Conservation (phyloP, 225 moss, liverwort and hornwort species). For the Antitrichia curtipendula region DNA sequence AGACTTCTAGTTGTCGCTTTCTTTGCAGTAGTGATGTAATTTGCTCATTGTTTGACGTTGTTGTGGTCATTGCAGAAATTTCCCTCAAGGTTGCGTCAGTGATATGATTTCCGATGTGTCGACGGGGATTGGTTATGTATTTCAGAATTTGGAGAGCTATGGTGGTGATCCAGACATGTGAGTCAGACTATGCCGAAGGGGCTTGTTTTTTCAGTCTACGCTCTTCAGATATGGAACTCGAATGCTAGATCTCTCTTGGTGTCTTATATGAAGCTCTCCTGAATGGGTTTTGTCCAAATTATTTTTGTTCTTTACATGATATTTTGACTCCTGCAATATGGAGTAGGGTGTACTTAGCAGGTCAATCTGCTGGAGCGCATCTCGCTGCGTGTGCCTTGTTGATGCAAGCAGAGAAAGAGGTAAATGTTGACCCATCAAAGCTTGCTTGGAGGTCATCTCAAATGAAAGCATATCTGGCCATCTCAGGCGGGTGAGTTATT, state of each 20-base stretch:
- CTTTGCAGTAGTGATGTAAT: background rate
- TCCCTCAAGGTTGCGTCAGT: constrained; percentile 73
- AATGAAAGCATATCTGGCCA: constrained; percentile 49
- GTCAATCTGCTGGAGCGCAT: constrained; percentile 94
- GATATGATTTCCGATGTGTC: constrained; percentile 79
- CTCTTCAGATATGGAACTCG: background rate
- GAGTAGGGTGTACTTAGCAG: constrained; percentile 52
- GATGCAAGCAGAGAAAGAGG: constrained; percentile 71
- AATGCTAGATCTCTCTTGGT: background rate
- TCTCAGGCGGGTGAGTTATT: constrained; percentile 71
- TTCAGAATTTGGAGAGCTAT: constrained; percentile 43
- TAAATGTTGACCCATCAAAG: constrained; percentile 8
- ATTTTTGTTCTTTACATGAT: background rate
- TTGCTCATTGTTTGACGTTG: background rate
- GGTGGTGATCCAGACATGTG: constrained; percentile 71
- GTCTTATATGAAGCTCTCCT: background rate
- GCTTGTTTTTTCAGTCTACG: background rate
- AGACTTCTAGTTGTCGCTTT: background rate
- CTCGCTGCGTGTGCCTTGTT: constrained; percentile 64
- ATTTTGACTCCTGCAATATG: background rate
- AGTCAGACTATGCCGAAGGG: background rate
- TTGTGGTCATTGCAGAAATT: constrained; percentile 53
- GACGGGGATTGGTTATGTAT: constrained; percentile 58
- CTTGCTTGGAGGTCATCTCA: constrained; percentile 51
- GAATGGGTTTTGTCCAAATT: background rate